Base-by-base conservation (phyloP, 306 rosid species). In the Trifolium dubium region DNA sequence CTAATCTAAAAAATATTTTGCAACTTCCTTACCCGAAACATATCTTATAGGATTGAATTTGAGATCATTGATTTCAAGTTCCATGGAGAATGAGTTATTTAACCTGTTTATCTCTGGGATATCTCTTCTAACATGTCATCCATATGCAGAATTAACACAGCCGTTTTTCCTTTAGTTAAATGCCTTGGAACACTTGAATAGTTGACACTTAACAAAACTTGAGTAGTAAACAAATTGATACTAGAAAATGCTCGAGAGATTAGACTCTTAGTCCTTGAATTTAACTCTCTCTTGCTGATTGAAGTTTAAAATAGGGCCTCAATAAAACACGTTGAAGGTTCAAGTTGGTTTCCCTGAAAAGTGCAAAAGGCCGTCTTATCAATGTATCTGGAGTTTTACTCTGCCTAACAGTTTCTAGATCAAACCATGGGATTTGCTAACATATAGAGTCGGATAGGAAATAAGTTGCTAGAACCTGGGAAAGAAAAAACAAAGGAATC, bases 371-470 rank as follows among this genome's bases (percentile, higher is more conserved):
- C 13, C 2, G n/a, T 46, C n/a, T 46, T 46, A 15, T 46, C 17
- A 1, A 14, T 2, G 50, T n/a, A n/a, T 46, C 13, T 53, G 59
- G 59, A 2, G 59, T 47, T 53, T 47, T 53, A 53, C 29, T 19
- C 30, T 53, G 11, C 12, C 11, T 53, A 53, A 53, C 6, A 6
- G 29, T 17, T 53, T 8, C 59, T 53, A 15, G 12, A 17, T 53
- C 59, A 53, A 19, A 53, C 30, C 30, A 53, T 3, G 29, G 56
- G 12, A 11, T 46, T 14, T 53, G 59, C 17, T 53, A 8, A 29
- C 30, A 53, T 17, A 53, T 53, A 53, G 43, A 30, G 28, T 67
- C 46, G 56, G 72, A 8, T 30, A 67, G 58, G 58, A 13, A 49
- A 46, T 47, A 67, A 46, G 51, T 23, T 47, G 43, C 43, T 46